A percentile compares a stretch with the other conserved stretches of the same genome.
Conservation (phyloP, 148 eudicot species). For the Diospyros kaki region DNA sequence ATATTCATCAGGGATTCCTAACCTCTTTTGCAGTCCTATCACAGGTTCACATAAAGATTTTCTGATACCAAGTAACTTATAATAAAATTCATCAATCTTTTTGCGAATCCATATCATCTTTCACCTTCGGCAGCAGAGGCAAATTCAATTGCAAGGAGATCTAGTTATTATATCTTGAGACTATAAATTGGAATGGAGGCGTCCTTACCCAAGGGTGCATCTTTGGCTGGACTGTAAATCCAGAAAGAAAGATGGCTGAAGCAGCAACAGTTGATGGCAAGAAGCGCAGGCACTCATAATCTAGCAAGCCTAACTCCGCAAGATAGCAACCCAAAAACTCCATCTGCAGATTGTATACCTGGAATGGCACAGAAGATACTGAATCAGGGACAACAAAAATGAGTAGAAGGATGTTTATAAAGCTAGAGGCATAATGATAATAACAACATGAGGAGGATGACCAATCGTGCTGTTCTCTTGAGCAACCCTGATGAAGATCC, state of each 20-base stretch:
- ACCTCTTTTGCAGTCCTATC: no score
- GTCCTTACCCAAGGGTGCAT: conserved; percentile 49
- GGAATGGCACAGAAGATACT: conserved; percentile 1
- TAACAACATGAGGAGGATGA: not conserved
- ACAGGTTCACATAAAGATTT: no score
- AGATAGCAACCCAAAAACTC: conserved; percentile 51
- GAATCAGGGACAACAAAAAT: conserved; percentile 8
- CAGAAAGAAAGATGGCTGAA: conserved; percentile 52
- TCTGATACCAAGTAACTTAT: no score
- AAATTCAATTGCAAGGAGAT: no score
- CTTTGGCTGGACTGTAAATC: conserved; percentile 40
- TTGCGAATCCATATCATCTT: no score
- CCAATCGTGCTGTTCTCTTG: conserved; percentile 36
- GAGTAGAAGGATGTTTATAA: not conserved
- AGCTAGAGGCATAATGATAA: not conserved
- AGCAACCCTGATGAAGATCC: conserved; percentile 36
- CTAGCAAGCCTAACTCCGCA: conserved; percentile 50
- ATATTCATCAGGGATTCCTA: no score
- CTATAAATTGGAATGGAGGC: not conserved
- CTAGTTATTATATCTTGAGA: no score
- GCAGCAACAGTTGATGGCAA: conserved; percentile 63
- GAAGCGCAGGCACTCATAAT: conserved; percentile 42
- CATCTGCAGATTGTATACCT: conserved; percentile 30
- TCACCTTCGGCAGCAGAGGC: no score
- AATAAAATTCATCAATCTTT: no score